Base-by-base conservation (phyloP, 2,329 filamentous ascomycete genomes). In the Podosphaera xanthii region DNA sequence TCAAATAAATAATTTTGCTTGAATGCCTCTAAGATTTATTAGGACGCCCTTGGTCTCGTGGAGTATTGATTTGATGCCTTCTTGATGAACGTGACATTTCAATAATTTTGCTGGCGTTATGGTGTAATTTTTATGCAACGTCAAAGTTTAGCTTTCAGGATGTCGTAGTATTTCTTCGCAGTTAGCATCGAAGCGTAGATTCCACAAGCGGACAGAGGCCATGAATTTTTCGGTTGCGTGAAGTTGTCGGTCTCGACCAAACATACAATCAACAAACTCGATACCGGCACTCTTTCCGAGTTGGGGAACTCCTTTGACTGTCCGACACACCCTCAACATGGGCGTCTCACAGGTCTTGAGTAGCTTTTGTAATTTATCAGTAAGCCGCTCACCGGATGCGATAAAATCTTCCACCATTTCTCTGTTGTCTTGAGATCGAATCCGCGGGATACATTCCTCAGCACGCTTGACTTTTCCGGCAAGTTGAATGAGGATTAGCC, bases 251-350 rank as follows among this genome's bases (percentile, higher is more conserved):
- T 97, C 91, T 63, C 86, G 83, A 64, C 90, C 91, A 67, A 97
- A 97, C 66, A 98, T 87, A 58, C 88, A 90, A 70, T 96, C 85
- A 67, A 98, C 91, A 67, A 98, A 97, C 74, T 96, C 90, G 65
- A 86, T 84, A 58, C 92, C 92, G 59, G 88, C 88, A 70, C 88
- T 91, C 76, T 89, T 90, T 69, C 90, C 91, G 72, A 97, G 86
- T 70, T 83, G 83, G 58, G 81, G 73, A 48, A 78, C 73, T 61
- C 82, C 80, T 71, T 83, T 83, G 65, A 76, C 74, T 72, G 87
- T 79, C 77, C 88, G 91, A 65, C 84, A 84, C 50, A 85, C 86
- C 75, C 86, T 88, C 75, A 92, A 86, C 92, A 98, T 98, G 70
- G 87, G 94, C 56, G 85, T 79, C 74, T 98, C 92, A 70, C 92